phyloP scores from a whole-genome alignment of 2,329 filamentous ascomycete genomes.

The Dichotomopilus funicola region DNA sequence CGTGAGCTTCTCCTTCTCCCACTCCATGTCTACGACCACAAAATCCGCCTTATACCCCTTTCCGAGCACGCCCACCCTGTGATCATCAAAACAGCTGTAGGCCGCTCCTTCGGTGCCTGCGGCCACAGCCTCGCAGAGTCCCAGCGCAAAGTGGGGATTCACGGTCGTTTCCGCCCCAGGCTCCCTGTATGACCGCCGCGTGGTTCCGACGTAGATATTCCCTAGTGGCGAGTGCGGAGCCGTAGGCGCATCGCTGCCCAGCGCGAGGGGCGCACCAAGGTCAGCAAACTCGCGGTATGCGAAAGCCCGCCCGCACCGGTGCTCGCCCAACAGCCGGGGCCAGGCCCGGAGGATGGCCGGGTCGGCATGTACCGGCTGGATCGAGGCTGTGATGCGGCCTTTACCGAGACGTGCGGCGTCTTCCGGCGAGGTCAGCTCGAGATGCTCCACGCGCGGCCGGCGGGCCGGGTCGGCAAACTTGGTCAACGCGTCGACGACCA shows the following conservation, averaged over 20 bases:
- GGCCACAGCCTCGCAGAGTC: slow-evolving; percentile 45
- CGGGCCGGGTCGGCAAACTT: slow-evolving; percentile 36
- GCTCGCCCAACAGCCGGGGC: slow-evolving; percentile 48
- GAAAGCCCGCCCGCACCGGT: slow-evolving; percentile 52
- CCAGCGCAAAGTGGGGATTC: slow-evolving; percentile 48
- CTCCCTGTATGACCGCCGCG: slow-evolving; percentile 48
- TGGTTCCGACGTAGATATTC: slow-evolving; percentile 55
- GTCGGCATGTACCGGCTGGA: slow-evolving; percentile 53
- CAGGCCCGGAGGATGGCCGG: slow-evolving; percentile 57
- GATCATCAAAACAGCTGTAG: slow-evolving; percentile 52
- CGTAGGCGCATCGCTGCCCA: slow-evolving; percentile 55
- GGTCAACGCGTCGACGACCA: slow-evolving; percentile 51
- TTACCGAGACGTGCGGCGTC: slow-evolving; percentile 51
- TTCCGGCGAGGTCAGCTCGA: slow-evolving; percentile 50
- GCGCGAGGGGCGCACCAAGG: slow-evolving; percentile 46
- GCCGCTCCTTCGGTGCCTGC: slow-evolving; percentile 51
- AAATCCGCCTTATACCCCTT: slow-evolving; percentile 52
- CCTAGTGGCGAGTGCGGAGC: slow-evolving; percentile 48
- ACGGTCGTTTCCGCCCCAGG: slow-evolving; percentile 36
- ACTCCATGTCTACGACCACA: slow-evolving; percentile 45
- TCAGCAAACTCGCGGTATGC: slow-evolving; percentile 56
- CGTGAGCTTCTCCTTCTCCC: slow-evolving; percentile 41
- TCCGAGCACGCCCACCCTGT: slow-evolving; percentile 45
- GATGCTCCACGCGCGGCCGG: slow-evolving; percentile 58
- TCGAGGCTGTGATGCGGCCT: slow-evolving; percentile 54